Percentiles rank a stretch among this genome's conserved stretches.
Conservation (phyloP, 306 rosid species). For the Hippophae tibetana region DNA sequence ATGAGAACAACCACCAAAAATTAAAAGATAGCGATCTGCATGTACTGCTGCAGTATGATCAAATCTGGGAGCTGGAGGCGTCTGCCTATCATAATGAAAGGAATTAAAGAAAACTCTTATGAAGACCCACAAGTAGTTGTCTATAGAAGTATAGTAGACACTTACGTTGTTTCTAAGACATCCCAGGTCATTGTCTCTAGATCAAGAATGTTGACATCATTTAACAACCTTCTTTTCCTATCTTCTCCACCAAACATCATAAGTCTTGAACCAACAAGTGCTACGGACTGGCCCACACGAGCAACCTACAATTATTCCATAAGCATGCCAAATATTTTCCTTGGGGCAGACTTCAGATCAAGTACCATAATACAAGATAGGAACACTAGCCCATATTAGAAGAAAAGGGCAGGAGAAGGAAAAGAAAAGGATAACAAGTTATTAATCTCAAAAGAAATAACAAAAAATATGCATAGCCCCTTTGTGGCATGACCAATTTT, state of each 20-base stretch:
- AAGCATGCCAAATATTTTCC: slow-evolving; percentile 16
- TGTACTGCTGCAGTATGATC: slow-evolving; percentile 83
- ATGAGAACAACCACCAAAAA: slow-evolving; percentile 97
- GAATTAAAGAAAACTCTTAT: slow-evolving; percentile 25
- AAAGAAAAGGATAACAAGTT: neutral
- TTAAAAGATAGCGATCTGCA: slow-evolving; percentile 62
- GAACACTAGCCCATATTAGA: neutral
- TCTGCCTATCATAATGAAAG: slow-evolving; percentile 69
- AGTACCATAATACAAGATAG: slow-evolving; percentile 10
- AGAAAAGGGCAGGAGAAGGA: neutral
- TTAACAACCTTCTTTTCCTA: slow-evolving; percentile 61
- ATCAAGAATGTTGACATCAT: slow-evolving; percentile 76
- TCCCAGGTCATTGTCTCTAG: slow-evolving; percentile 84
- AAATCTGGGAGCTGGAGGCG: slow-evolving; percentile 83
- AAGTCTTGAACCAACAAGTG: slow-evolving; percentile 75
- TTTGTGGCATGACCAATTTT: no score
- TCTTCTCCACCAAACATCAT: slow-evolving; percentile 96
- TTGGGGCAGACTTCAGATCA: slow-evolving; percentile 17
- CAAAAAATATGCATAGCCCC: no score
- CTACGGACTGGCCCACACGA: slow-evolving; percentile 79
- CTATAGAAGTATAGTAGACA: slow-evolving; percentile 19
- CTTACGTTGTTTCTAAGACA: slow-evolving; percentile 55
- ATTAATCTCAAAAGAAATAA: neutral
- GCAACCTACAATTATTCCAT: slow-evolving; percentile 43
- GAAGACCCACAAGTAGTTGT: slow-evolving; percentile 15